phyloP scores from a whole-genome alignment of 495 filamentous ascomycete species.

The Hypoxylon trugodes region DNA sequence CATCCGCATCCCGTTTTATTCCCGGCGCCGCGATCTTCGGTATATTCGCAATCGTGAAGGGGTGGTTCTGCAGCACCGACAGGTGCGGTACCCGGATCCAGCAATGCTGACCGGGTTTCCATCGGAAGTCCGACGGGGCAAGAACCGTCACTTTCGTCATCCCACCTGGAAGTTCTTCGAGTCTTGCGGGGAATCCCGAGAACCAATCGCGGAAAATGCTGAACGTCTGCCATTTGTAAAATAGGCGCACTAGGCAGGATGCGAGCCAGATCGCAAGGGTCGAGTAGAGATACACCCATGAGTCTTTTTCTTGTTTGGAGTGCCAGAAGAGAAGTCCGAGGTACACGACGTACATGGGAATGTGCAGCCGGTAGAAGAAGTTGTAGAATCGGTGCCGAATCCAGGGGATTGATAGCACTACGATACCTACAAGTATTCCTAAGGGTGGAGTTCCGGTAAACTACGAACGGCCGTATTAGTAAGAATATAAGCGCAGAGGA shows the following conservation, averaged over 20 bases:
- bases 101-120: conserved; percentile 80
- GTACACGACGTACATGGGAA: conserved; percentile 71
- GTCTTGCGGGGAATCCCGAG: conserved; percentile 70
- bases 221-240: conserved; percentile 70
- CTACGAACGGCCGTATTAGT: conserved; percentile 11
- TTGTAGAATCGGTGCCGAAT: conserved; percentile 63
- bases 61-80: conserved; percentile 73
- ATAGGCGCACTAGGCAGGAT: conserved; percentile 61
- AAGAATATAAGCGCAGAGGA: background rate
- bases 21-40: conserved; percentile 47
- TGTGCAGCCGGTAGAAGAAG: conserved; percentile 72
- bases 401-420: conserved; percentile 44
- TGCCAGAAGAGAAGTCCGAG: conserved; percentile 83
- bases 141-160: conserved; percentile 78
- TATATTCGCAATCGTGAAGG: conserved; percentile 79
- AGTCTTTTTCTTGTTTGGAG: conserved; percentile 73
- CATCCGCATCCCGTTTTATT: conserved; percentile 6
- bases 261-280: conserved; percentile 72
- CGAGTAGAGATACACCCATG: conserved; percentile 80
- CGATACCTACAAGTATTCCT: conserved; percentile 45
- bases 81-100: conserved; percentile 77
- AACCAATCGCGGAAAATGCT: conserved; percentile 59
- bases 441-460: conserved; percentile 49
- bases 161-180: conserved; percentile 73
- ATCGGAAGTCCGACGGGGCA: conserved; percentile 65